phyloP scores from a whole-genome alignment of 2,329 filamentous ascomycete genomes.

The Shiraia bambusicola region DNA sequence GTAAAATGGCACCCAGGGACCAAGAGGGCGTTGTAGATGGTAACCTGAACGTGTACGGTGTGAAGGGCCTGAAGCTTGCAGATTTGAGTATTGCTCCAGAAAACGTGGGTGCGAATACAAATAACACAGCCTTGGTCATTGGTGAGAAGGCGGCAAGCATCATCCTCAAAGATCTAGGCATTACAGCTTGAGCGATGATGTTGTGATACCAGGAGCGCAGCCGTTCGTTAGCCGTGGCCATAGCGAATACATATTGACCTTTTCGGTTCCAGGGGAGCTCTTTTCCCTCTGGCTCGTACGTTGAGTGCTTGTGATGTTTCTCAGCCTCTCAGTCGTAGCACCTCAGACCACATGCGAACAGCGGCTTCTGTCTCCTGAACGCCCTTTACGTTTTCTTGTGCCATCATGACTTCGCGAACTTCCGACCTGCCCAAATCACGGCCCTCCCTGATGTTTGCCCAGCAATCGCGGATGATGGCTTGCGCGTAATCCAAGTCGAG shows the following conservation, averaged over 20 bases:
- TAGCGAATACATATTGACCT: too few relatives aligned
- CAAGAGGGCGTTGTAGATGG: conserved; percentile 33
- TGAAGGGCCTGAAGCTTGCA: conserved; percentile 42
- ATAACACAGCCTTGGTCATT: conserved; percentile 48
- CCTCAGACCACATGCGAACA: conserved; percentile 39
- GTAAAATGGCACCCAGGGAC: conserved; percentile 37
- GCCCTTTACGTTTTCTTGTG: conserved; percentile 1
- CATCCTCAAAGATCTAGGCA: conserved; percentile 20
- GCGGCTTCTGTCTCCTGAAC: conserved; percentile 20
- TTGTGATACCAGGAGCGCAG: too few relatives aligned
- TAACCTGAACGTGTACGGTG: conserved; percentile 33
- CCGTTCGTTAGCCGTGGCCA: too few relatives aligned
- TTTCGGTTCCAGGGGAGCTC: too few relatives aligned
- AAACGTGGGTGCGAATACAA: conserved; percentile 51
- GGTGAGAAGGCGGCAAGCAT: conserved; percentile 38
- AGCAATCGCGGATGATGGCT: conserved; percentile 25
- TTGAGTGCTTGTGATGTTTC: not conserved
- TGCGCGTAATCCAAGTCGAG: conserved; percentile 28
- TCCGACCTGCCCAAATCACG: conserved; percentile 29
- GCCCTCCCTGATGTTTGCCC: conserved; percentile 24
- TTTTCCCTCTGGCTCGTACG: too few relatives aligned
- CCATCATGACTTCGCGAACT: conserved; percentile 32
- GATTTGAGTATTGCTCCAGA: conserved; percentile 47
- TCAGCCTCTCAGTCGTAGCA: conserved; percentile 31
- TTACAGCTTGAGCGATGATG: too few relatives aligned